phyloP scores from a whole-genome alignment of 1,284 basidiomycete species.

The Fomitopsis betulina region DNA sequence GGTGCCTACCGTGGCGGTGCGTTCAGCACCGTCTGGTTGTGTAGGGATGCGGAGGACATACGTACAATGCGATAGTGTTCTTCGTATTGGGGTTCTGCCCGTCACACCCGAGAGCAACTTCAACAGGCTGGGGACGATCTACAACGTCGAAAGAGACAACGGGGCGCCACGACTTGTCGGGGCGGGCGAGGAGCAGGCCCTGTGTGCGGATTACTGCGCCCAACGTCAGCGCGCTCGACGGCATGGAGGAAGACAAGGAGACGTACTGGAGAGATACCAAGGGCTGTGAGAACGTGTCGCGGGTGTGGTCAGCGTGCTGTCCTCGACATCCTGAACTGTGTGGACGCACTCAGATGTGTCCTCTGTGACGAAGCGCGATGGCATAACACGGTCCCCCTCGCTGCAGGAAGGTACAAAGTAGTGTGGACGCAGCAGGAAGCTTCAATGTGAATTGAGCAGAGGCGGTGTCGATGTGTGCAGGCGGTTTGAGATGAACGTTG shows the following conservation, averaged over 20 bases:
- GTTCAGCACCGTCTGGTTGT: background rate
- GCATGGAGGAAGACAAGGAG: too few species aligned
- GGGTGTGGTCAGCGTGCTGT: background rate
- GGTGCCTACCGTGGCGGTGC: slow-evolving; percentile 25
- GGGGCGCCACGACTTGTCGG: slow-evolving; percentile 50
- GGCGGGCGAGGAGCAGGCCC: slow-evolving; percentile 28
- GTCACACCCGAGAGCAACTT: slow-evolving; percentile 55
- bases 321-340: background rate
- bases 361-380: background rate
- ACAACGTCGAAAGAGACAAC: slow-evolving; percentile 49
- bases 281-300: background rate
- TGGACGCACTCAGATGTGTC: background rate
- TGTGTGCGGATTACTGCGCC: slow-evolving; percentile 27
- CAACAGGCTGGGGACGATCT: slow-evolving; percentile 43
- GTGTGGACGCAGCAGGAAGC: background rate
- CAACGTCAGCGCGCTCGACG: background rate
- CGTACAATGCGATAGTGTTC: slow-evolving; percentile 47
- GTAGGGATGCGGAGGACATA: background rate
- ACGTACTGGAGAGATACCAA: background rate
- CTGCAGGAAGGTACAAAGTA: background rate
- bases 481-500: background rate
- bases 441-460: background rate
- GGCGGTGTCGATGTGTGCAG: too few species aligned
- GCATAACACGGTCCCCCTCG: background rate
- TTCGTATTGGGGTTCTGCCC: slow-evolving; percentile 67